phyloP scores from a whole-genome alignment of 768 basidiomycete genomes.

The Xerocomus spinulosus region DNA sequence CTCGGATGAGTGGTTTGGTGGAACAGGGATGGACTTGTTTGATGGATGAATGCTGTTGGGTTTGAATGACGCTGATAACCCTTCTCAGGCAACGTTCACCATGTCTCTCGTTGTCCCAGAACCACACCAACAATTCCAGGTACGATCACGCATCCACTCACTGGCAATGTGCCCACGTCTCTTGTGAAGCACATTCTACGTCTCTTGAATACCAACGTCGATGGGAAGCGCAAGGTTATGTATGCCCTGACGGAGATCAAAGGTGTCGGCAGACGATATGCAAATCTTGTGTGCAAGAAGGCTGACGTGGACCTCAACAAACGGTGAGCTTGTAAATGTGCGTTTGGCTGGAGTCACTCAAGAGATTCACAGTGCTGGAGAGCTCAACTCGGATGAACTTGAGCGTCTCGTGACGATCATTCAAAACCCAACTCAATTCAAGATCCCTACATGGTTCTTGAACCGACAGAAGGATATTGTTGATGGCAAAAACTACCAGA shows the following conservation, averaged over 20 bases:
- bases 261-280: slow-evolving; percentile 98
- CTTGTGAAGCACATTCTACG: slow-evolving; percentile 87
- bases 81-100: slow-evolving; percentile 17
- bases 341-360: slow-evolving; percentile 2
- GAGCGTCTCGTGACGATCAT: slow-evolving; percentile 99
- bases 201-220: slow-evolving; percentile 99
- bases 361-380: slow-evolving; percentile 71
- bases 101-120: slow-evolving; percentile 99
- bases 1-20: background rate
- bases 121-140: slow-evolving; percentile 93
- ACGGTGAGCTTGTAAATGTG: slow-evolving; percentile 58
- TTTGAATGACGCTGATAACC: slow-evolving; percentile 15
- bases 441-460: slow-evolving; percentile 98
- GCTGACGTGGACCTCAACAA: slow-evolving; percentile 98
- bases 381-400: slow-evolving; percentile 98
- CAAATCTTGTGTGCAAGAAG: slow-evolving; percentile 99
- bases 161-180: slow-evolving; percentile 2
- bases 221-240: slow-evolving; percentile 99
- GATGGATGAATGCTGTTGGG: slow-evolving; percentile 21
- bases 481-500: slow-evolving; percentile 95
- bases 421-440: slow-evolving; percentile 99
- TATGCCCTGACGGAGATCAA: slow-evolving; percentile 99
- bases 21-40: slow-evolving; percentile 1
- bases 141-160: slow-evolving; percentile 28
- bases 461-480: slow-evolving; percentile 99